Evolutionary conservation across 306 rosid genomes (phyloP).

Genomic region (Citrullus mucosospermus): DNA sequence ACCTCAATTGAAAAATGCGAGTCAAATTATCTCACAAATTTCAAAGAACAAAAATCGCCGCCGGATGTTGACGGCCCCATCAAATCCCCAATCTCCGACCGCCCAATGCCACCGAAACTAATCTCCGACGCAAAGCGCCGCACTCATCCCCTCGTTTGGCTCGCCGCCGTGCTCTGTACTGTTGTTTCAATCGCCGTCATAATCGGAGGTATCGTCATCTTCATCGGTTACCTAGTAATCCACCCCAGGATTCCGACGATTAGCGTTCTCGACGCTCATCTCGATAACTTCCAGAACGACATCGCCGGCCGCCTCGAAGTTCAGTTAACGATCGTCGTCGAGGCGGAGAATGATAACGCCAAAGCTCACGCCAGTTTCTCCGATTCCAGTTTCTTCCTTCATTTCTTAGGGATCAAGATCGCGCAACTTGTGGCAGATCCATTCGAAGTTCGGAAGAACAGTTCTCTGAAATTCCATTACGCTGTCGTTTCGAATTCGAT

Average conservation of each 20-base stretch:
- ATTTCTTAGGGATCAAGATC: constrained; percentile 33
- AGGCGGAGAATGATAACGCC: constrained; percentile 58
- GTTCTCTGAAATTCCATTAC: constrained; percentile 21
- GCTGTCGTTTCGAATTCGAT: constrained; percentile 29
- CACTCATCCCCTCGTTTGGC: constrained; percentile 52
- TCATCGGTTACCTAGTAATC: constrained; percentile 43
- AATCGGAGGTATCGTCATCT: constrained; percentile 34
- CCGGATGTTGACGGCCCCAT: not conserved
- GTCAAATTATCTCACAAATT: not conserved
- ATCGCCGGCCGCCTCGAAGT: constrained; percentile 40
- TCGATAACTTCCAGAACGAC: constrained; percentile 27
- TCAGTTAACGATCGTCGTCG: constrained; percentile 23
- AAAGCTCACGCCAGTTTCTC: constrained; percentile 65
- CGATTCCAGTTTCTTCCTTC: constrained; percentile 27
- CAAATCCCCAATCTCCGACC: not conserved
- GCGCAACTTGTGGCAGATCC: constrained; percentile 32
- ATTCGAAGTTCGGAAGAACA: constrained; percentile 42
- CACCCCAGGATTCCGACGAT: constrained; percentile 70
- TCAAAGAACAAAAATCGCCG: not conserved
- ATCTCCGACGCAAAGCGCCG: not conserved
- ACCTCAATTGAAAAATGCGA: not conserved
- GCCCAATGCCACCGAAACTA: constrained; percentile 8
- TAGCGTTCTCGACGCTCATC: constrained; percentile 30
- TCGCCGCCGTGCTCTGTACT: constrained; percentile 46
- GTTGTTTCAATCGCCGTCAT: constrained; percentile 40